Base-by-base conservation (phyloP, 2,329 filamentous ascomycete genomes). In the Boeremia lycopersici region DNA sequence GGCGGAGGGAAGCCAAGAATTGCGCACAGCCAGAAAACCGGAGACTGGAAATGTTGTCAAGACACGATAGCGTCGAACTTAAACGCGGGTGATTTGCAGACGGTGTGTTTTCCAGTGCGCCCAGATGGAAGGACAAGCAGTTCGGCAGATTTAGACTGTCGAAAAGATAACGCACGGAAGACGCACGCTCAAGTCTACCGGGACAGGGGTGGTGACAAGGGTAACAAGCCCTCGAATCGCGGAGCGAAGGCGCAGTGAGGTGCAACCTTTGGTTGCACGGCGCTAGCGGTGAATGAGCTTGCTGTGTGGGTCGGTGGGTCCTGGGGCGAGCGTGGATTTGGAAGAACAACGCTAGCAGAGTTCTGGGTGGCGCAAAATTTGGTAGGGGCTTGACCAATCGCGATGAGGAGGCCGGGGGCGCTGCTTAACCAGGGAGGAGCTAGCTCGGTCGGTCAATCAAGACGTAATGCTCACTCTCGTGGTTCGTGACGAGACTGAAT, bases 81-180 rank as follows among this genome's bases (percentile, higher is more conserved):
- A 76, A 74, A 74, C 65, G 75, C 76, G 77, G 77, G 75, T 79
- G 77, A 80, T 79, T 75, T 78, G 75, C 78, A 79, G 69, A 73
- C 72, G 73, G 74, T 71, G 52, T 72, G 67, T 44, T 72, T 72
- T 70, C 70, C 67, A 73, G 61, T 44, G 63, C 63, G 68, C 64
- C 65, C 64, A 69, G 67, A 61, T 70, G 66, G 70, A 69, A 64
- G 65, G 68, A 74, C 69, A 69, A 65, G 69, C 59, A 61, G 69
- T 72, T 74, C 73, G 74, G 74, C 71, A 75, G 69, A 71, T 73
- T 69, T 66, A 67, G 70, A 69, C 72, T 69, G 71, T 69, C 66
- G 55, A 62, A 60, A 66, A 71, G 71, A 74, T 73, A 73, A 73
- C 67, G 69, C 70, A 71, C 70, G 64, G 65, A 70, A 74, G 66